Percentiles rank a stretch among this genome's conserved stretches.
These are phyloP conservation scores for Zalerion maritima DNA, from an alignment of 495 filamentous ascomycete species.

Conservation along the genomic window DNA sequence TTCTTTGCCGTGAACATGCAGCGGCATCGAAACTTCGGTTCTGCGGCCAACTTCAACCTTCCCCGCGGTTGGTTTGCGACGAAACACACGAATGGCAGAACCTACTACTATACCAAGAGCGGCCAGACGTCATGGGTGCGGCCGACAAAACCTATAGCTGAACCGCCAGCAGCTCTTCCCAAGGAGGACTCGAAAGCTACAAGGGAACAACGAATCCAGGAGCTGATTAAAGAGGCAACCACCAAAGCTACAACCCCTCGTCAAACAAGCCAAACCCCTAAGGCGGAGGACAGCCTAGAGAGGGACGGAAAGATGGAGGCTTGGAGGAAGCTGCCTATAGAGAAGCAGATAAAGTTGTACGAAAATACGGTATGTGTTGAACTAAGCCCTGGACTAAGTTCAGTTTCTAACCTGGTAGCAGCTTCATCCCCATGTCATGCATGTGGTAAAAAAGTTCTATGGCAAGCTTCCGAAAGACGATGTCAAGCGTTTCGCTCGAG, in stretches of 20 bases:
- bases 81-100: conserved; percentile 45
- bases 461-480: conserved; percentile 75
- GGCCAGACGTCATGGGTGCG: conserved; percentile 68
- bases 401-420: conserved; percentile 15
- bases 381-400: too few relatives aligned
- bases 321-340: conserved; percentile 62
- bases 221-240: conserved; percentile 76
- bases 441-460: conserved; percentile 73
- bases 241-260: conserved; percentile 45
- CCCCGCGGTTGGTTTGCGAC: conserved; percentile 72
- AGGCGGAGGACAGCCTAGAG: conserved; percentile 42
- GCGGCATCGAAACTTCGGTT: conserved; percentile 33
- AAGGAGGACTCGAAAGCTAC: conserved; percentile 48
- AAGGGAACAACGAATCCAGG: conserved; percentile 39
- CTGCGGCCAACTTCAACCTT: conserved; percentile 43
- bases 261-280: conserved; percentile 43
- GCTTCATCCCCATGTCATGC: conserved; percentile 72
- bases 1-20: conserved; percentile 46
- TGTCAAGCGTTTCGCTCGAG: conserved; percentile 74
- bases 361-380: conserved; percentile 62
- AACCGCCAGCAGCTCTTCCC: conserved; percentile 42
- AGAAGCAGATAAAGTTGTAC: conserved; percentile 87
- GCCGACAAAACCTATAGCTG: conserved; percentile 51
- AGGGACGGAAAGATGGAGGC: conserved; percentile 61
- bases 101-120: conserved; percentile 66